Base-by-base conservation (phyloP, 169 alveolate genomes). In the Cryptosporidium sp. region DNA sequence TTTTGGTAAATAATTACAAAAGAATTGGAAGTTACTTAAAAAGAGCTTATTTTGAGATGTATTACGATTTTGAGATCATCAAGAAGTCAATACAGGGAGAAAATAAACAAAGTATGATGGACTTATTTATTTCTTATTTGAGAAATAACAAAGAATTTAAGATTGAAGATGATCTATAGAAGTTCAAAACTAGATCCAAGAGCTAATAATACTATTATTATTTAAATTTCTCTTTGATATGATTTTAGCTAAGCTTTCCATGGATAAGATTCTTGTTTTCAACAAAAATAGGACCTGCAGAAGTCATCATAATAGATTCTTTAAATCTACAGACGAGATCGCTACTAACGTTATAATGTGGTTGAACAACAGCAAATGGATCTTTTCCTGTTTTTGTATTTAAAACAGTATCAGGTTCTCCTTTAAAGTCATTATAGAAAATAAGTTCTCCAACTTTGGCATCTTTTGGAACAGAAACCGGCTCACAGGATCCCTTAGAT, bases 351-450 rank as follows among this genome's bases (percentile, higher is more conserved):
- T 80, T 80, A 52, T 80, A 80, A 21, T 31, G 33, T n/a, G 92
- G 92, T 35, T 93, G 95, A 7, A 93, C 95, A 45, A 92, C 91
- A 26, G 74, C 86, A 84, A 93, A 93, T 14, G 95, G 93, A 70
- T 93, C 95, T 69, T 93, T 93, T 26, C 95, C 95, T 7, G 94
- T 91, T 69, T 93, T 93, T 23, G 92, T 84, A 67, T 91, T 92
- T 58, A 93, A 93, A 21, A 92, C 95, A 21, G 58, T 85, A 51
- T 93, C 95, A 1, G 95, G 95, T 29, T 92, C 95, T 18, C 95
- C 95, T 1, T 68, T 59, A 41, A 52, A 89, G 21, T 91, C 95
- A 51, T 92, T 92, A 48, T 71, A 85, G 21, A 26, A 31, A 6
- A 93, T 80, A 14, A 92, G 86, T 35, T 93, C 95, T 6, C 95